These are phyloP conservation scores for Blastobotrys parvus DNA, from an alignment of 805 yeast species.

Conservation along the genomic window DNA sequence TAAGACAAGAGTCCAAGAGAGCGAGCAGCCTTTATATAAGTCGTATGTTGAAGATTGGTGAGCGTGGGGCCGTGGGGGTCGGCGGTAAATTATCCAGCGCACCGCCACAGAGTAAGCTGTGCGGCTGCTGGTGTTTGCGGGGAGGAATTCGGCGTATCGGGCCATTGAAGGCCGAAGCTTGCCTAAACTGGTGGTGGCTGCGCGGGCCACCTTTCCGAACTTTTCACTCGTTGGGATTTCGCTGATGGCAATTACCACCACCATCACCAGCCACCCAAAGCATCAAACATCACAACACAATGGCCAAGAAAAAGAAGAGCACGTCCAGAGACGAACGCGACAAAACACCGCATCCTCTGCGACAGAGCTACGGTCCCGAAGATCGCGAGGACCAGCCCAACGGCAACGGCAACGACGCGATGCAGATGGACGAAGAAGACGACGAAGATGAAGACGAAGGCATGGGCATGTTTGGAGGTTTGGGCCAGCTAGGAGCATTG, in stretches of 20 bases:
- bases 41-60: background rate
- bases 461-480: conserved; percentile 1
- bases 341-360: background rate
- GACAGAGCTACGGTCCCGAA: conserved; percentile 2
- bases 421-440: conserved; percentile 3
- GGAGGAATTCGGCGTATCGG: no score
- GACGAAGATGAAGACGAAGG: conserved; percentile 9
- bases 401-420: conserved; percentile 6
- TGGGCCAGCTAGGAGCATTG: background rate
- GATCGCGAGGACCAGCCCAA: background rate
- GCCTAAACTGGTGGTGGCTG: no score
- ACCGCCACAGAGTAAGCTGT: no score
- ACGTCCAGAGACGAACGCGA: background rate
- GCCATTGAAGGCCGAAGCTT: no score
- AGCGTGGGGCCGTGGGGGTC: background rate
- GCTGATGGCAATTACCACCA: no score
- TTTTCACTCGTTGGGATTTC: no score
- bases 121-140: no score
- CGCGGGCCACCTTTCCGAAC: no score
- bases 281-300: no score
- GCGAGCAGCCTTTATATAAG: background rate
- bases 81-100: no score
- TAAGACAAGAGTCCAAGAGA: background rate
- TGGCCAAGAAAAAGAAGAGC: conserved; percentile 12
- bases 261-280: no score